Evolutionary conservation across 352 stramenopile species (phyloP), one percentile per base, ranked within the genome.

Genomic region (Globisporangium cederbergense): DNA sequence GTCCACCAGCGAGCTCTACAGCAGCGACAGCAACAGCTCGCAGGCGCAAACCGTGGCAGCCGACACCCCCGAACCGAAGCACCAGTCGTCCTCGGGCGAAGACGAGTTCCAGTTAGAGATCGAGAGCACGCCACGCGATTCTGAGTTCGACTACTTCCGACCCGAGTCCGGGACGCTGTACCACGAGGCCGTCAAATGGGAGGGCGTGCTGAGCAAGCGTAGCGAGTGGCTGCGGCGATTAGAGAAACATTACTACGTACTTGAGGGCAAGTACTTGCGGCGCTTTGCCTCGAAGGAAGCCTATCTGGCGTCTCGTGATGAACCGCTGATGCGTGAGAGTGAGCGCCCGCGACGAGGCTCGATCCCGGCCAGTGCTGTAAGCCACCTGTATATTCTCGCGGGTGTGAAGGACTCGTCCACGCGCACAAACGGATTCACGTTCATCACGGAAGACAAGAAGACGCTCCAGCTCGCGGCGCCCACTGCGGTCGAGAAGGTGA

Each of bases 371-470:
- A 82, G 65, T 22, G 71, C 78, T 38, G 81, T 89, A 13, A 90
- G 82, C 59, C 83, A 93, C 65, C 66, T 91, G 50, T 95, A 95
- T 40, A 78, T 91, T 49, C 56, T 95, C 50, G 83, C 86, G 6
- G 86, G 86, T 9, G 86, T 95, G 18, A 95, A 95, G 63, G 86
- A 95, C 46, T 93, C 86, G n/a, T 77, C 84, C 1, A 88, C 71
- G 3, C 83, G 86, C 45, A 75, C 77, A 10, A 93, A 95, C 52
- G 86, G 86, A 2, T 93, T 95, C 54, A 93, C 86, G n/a, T 92
- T 95, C 64, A 93, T 92, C 58, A 93, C 85, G 1, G 83, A 93
- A 68, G 86, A 95, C 64, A 93, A 93, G 66, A 93, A 93, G 62
- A 93, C 76, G 18, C 51, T 96, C 55, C 87, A 93, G 55, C 74